Conservation (phyloP, 768 basidiomycete species). For the Coprinopsis marcescibilis region DNA sequence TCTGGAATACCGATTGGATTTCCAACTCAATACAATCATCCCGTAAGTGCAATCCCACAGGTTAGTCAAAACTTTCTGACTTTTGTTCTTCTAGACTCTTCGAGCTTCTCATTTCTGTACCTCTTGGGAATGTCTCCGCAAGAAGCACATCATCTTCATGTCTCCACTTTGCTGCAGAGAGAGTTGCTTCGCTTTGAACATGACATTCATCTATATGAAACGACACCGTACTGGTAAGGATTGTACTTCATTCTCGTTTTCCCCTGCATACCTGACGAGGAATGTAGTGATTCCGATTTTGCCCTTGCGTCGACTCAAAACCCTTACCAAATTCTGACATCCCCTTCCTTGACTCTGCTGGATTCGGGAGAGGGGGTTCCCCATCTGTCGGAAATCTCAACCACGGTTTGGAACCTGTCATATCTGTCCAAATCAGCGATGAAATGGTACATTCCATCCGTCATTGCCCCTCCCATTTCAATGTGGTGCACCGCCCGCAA, state of each 20-base stretch:
- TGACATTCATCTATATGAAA: conserved; percentile 35
- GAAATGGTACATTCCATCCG: conserved; percentile 83
- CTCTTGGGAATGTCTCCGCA: conserved; percentile 57
- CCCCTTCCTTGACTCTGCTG: conserved; percentile 24
- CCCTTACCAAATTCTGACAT: conserved; percentile 30
- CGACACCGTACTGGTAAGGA: conserved; percentile 41
- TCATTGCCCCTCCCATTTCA: conserved; percentile 76
- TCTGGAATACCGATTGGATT: conserved; percentile 87
- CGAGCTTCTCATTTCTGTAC: conserved; percentile 76
- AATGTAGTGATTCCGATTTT: conserved; percentile 50
- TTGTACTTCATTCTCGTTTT: conserved; percentile 2
- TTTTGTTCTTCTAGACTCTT: conserved; percentile 25
- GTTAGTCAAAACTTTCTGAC: not conserved
- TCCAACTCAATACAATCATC: conserved; percentile 60
- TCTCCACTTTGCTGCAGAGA: conserved; percentile 54
- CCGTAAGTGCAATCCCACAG: conserved; percentile 35
- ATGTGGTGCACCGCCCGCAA: conserved; percentile 70
- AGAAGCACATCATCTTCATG: conserved; percentile 59
- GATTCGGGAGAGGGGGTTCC: conserved; percentile 41
- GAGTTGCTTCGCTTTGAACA: conserved; percentile 43
- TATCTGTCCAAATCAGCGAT: conserved; percentile 75
- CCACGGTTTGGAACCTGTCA: conserved; percentile 61
- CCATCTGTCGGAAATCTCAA: conserved; percentile 54
- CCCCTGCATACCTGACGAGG: conserved; percentile 5
- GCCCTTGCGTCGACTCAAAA: conserved; percentile 30